Conservation (phyloP, 2,329 filamentous ascomycete species). For the Gnomoniopsis smithogilvyi region DNA sequence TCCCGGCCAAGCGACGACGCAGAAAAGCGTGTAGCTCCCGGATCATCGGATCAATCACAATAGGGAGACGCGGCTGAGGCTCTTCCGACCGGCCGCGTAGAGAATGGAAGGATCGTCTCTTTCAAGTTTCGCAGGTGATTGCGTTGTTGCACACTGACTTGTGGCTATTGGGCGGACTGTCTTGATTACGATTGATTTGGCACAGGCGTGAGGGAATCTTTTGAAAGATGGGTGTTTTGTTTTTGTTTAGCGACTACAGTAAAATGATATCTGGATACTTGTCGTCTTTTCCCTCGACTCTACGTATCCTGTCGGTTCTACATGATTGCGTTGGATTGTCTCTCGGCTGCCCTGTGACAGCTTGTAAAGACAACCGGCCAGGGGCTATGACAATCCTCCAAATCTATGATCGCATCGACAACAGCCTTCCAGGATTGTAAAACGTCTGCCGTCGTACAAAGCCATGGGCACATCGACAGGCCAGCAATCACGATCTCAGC, state of each 20-base stretch:
- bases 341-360: not conserved
- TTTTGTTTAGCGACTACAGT: not conserved
- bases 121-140: not conserved
- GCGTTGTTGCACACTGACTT: not conserved
- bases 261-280: not conserved
- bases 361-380: not conserved
- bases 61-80: not conserved
- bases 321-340: no score
- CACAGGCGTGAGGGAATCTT: no score
- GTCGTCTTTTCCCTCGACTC: not conserved
- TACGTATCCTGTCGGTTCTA: no score
- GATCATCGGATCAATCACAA: constrained; percentile 13
- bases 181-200: no score
- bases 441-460: no score
- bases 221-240: not conserved
- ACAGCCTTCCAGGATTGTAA: no score
- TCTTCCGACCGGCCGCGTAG: not conserved
- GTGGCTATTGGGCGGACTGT: no score
- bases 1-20: constrained; percentile 10
- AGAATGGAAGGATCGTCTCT: not conserved
- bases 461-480: no score
- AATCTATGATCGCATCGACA: no score
- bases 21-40: constrained; percentile 12
- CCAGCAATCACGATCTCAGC: not conserved
- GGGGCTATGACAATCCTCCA: no score